These are phyloP conservation scores for Penicillium sp. DNA, from an alignment of 2,329 filamentous ascomycete species.

Conservation along the genomic window DNA sequence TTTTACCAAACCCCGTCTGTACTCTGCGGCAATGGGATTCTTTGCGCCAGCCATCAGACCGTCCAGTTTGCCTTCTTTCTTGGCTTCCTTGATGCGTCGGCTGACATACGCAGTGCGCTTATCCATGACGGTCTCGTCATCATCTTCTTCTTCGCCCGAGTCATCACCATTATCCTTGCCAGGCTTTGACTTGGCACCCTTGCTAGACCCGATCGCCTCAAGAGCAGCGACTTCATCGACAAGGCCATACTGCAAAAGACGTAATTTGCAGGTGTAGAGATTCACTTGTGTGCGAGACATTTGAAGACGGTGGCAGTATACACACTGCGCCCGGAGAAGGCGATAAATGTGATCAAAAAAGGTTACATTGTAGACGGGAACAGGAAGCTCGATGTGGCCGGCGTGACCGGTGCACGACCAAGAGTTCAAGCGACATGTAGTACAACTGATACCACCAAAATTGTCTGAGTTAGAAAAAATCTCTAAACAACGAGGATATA, in stretches of 20 bases:
- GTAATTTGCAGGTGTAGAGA: conserved; percentile 77
- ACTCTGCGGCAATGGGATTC: conserved; percentile 77
- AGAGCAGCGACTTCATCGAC: conserved; percentile 64
- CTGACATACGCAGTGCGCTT: conserved; percentile 68
- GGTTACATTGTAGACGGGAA: conserved; percentile 91
- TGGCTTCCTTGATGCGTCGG: conserved; percentile 63
- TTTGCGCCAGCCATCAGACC: conserved; percentile 57
- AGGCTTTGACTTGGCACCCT: conserved; percentile 46
- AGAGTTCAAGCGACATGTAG: conserved; percentile 83
- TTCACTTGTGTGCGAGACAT: conserved; percentile 74
- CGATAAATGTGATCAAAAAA: conserved; percentile 91
- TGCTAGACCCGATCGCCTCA: conserved; percentile 48
- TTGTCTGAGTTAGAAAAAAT: conserved; percentile 14
- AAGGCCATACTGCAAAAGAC: conserved; percentile 79
- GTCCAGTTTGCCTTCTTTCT: conserved; percentile 44
- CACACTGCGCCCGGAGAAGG: conserved; percentile 80
- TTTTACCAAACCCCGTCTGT: conserved; percentile 72
- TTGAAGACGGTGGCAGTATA: conserved; percentile 85
- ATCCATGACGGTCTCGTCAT: conserved; percentile 51
- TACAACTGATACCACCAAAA: conserved; percentile 60
- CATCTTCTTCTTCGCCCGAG: conserved; percentile 64
- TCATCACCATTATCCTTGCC: conserved; percentile 54
- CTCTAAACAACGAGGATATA: conserved; percentile 9
- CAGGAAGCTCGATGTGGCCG: conserved; percentile 91
- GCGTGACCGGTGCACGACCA: conserved; percentile 85